phyloP scores from a whole-genome alignment of 140 eudicot genomes.

The Anethum foeniculum region DNA sequence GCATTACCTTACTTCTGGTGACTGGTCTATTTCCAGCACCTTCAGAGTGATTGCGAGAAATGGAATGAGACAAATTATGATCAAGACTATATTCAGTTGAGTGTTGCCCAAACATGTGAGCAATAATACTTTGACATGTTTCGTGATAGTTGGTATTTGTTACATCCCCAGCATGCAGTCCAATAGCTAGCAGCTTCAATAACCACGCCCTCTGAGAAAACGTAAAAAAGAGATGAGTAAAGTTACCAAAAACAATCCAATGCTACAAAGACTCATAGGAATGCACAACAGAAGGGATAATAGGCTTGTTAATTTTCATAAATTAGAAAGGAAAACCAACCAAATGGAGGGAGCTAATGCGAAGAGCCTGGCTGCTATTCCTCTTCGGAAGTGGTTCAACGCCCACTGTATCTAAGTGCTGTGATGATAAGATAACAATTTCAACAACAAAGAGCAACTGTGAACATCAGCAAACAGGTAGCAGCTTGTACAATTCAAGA shows the following conservation, averaged over 20 bases:
- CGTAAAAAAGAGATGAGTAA: background rate
- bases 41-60: constrained; percentile 33
- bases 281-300: background rate
- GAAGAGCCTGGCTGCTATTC: constrained; percentile 67
- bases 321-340: constrained; percentile 18
- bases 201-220: constrained; percentile 82
- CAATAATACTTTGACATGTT: constrained; percentile 62
- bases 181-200: constrained; percentile 86
- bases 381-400: constrained; percentile 86
- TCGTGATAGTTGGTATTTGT: constrained; percentile 58
- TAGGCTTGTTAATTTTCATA: background rate
- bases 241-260: background rate
- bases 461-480: background rate
- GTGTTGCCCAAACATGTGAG: constrained; percentile 48
- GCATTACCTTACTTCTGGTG: constrained; percentile 62
- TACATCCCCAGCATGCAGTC: constrained; percentile 67
- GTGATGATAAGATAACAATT: constrained; percentile 19
- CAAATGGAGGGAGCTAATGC: constrained; percentile 97
- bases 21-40: constrained; percentile 35
- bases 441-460: constrained; percentile 3
- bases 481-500: background rate
- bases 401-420: constrained; percentile 85
- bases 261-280: background rate
- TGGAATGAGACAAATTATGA: constrained; percentile 20
- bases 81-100: constrained; percentile 33